Evolutionary conservation across 148 eudicot species (phyloP).

Genomic region (Camellia granthamiana): DNA sequence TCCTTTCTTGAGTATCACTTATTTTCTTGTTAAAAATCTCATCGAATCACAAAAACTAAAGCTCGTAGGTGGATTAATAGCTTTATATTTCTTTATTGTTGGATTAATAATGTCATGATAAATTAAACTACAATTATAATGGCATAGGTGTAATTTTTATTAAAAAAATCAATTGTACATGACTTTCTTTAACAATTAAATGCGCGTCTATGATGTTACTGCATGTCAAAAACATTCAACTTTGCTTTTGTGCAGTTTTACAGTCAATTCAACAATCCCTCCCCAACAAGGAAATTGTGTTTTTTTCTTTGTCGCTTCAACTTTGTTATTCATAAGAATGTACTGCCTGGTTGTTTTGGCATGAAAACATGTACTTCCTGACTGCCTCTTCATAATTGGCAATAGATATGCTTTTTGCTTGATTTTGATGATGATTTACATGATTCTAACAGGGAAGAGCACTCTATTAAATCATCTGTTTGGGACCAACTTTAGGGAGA

Average conservation of each 20-base stretch:
- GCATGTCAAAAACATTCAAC: no score
- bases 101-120: no score
- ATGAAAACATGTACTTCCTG: not conserved
- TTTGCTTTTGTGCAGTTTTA: not conserved
- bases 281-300: not conserved
- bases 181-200: no score
- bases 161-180: no score
- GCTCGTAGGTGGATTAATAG: no score
- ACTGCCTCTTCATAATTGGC: not conserved
- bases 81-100: no score
- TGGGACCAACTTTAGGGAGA: slow-evolving; percentile 82
- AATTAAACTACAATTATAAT: no score
- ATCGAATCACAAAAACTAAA: no score
- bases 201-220: no score
- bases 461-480: slow-evolving; percentile 77
- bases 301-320: not conserved
- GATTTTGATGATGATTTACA: slow-evolving; percentile 5
- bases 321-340: not conserved
- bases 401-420: not conserved
- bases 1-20: no score
- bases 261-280: not conserved
- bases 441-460: slow-evolving; percentile 71
- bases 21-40: no score
- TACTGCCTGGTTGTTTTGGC: not conserved
- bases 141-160: no score